Evolutionary conservation across 139 green algal genomes (phyloP).

Genomic region (Chlorella sp.): DNA sequence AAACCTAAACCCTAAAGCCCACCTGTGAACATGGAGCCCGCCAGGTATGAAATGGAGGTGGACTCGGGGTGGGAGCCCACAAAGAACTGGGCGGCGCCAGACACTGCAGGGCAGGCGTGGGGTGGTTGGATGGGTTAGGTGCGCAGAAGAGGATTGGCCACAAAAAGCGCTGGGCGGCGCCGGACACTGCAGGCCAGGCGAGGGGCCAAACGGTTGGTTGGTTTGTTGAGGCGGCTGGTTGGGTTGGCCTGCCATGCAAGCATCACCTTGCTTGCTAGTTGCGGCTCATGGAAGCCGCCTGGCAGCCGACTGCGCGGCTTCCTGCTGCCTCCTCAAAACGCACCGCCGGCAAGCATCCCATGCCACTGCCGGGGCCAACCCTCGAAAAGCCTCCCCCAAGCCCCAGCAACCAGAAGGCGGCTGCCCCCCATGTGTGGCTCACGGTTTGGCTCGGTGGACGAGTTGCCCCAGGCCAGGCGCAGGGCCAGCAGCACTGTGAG

Average conservation of each 20-base stretch:
- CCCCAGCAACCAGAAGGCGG: background rate
- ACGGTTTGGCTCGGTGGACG: background rate
- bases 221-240: no score
- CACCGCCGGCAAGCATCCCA: no score
- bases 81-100: background rate
- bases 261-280: no score
- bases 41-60: constrained; percentile 10
- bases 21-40: constrained; percentile 19
- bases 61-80: background rate
- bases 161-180: no score
- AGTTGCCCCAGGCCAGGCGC: constrained; percentile 7
- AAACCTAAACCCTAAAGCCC: no score
- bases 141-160: no score
- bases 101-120: constrained; percentile 1
- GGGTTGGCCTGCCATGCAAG: background rate
- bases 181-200: background rate
- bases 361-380: background rate
- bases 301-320: no score
- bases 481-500: background rate
- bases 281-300: no score
- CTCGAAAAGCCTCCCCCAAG: background rate
- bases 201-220: no score
- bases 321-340: no score
- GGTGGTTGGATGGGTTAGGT: no score
- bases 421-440: background rate